Conservation (phyloP, 2,329 filamentous ascomycete species). For the Bipolaris bicolor region DNA sequence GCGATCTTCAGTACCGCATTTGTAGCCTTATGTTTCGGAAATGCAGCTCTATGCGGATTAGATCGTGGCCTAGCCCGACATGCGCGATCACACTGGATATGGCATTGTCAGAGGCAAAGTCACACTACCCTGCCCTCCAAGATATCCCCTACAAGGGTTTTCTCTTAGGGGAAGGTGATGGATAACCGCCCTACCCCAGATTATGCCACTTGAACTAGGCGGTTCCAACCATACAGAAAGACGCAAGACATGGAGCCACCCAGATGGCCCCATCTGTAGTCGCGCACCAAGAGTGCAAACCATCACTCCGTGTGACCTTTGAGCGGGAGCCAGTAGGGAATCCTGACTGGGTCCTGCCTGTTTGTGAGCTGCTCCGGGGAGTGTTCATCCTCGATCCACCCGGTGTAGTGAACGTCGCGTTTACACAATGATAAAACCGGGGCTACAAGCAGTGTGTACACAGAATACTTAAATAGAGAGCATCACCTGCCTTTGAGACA, state of each 20-base stretch:
- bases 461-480: constrained; percentile 17
- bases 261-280: constrained; percentile 11
- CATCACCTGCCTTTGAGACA: constrained; percentile 4
- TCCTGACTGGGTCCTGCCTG: constrained; percentile 23
- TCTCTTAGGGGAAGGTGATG: not conserved
- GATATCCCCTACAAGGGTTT: constrained; percentile 1
- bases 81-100: not conserved
- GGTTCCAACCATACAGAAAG: constrained; percentile 4
- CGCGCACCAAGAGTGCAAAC: constrained; percentile 9
- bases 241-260: constrained; percentile 15
- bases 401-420: not conserved
- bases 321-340: constrained; percentile 13
- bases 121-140: not conserved
- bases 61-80: not conserved
- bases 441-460: constrained; percentile 5
- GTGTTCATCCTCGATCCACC: constrained; percentile 21
- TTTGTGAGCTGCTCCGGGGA: constrained; percentile 5
- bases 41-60: not conserved
- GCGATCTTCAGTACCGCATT: not conserved
- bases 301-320: constrained; percentile 30
- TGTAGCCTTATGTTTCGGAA: not conserved
- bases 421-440: constrained; percentile 14
- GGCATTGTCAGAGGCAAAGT: not conserved
- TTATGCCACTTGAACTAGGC: constrained; percentile 14
- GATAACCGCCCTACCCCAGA: constrained; percentile 11